These are phyloP conservation scores for Annulohypoxylon maeteangense DNA, from an alignment of 495 filamentous ascomycete species.

Conservation along the genomic window DNA sequence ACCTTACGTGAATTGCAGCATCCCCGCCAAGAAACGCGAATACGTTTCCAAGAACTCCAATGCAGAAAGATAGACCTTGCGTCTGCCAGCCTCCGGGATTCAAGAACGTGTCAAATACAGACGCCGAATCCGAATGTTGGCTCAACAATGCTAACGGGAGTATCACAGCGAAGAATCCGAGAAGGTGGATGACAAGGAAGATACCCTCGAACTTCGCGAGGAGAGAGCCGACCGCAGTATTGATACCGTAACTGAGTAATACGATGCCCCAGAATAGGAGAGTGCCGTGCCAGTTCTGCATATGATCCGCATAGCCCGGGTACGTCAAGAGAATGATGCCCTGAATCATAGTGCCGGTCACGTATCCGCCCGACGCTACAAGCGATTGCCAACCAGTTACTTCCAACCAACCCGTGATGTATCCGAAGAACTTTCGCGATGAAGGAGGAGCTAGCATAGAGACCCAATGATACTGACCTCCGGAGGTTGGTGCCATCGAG, in stretches of 20 bases:
- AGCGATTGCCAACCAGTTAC: constrained; percentile 6
- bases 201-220: constrained; percentile 4
- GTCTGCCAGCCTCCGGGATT: constrained; percentile 5
- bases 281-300: constrained; percentile 13
- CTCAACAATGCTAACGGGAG: background rate
- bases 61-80: background rate
- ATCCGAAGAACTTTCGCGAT: constrained; percentile 9
- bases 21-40: constrained; percentile 9
- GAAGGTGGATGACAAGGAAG: constrained; percentile 8
- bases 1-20: constrained; percentile 5
- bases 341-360: constrained; percentile 9
- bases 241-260: background rate
- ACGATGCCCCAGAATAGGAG: constrained; percentile 5
- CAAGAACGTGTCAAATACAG: background rate
- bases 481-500: constrained; percentile 2
- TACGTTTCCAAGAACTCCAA: background rate
- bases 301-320: background rate
- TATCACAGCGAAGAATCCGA: constrained; percentile 5
- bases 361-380: background rate
- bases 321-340: constrained; percentile 5
- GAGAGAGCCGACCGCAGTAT: constrained; percentile 2
- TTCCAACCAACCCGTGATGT: constrained; percentile 11
- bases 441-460: background rate
- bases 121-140: background rate
- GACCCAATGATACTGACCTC: constrained; percentile 9